Conservation (phyloP, 176 grass and related monocot species). For the Secale cereale region DNA sequence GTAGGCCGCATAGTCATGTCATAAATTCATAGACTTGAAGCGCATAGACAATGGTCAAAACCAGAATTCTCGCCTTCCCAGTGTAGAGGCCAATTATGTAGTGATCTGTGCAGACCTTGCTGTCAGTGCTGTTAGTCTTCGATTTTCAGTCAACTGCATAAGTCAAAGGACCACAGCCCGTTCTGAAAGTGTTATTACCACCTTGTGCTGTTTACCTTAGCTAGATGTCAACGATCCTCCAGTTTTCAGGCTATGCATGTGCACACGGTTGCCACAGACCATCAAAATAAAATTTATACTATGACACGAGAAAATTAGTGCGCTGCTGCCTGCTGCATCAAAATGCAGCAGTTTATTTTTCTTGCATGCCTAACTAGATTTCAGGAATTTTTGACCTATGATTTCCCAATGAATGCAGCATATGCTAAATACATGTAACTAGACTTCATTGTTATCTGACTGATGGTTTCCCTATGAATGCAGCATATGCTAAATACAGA, state of each 20-base stretch:
- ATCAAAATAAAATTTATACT: background rate
- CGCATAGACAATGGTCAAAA: background rate
- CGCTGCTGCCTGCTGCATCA: background rate
- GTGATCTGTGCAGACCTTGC: background rate
- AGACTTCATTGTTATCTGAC: conserved; percentile 22
- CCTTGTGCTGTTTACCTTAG: background rate
- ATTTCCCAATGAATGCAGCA: conserved; percentile 53
- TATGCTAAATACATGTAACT: conserved; percentile 65
- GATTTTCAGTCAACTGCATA: background rate
- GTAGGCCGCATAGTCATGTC: background rate
- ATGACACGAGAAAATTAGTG: conserved; percentile 5
- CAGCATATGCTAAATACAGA: conserved; percentile 97
- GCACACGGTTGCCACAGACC: background rate
- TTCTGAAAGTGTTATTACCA: background rate
- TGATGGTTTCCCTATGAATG: conserved; percentile 31
- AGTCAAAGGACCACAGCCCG: conserved; percentile 12
- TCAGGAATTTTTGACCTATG: conserved; percentile 15
- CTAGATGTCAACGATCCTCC: conserved; percentile 1
- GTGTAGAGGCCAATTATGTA: conserved; percentile 2
- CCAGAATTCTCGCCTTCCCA: background rate
- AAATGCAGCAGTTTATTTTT: background rate
- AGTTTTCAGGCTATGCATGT: background rate
- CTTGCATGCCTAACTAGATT: conserved; percentile 2
- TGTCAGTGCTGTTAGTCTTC: background rate
- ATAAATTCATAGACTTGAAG: background rate